Percentiles rank a stretch among this genome's conserved stretches.
These are phyloP conservation scores for Hymenoscyphus scutula DNA, from an alignment of 2,329 filamentous ascomycete genomes.

Conservation along the genomic window DNA sequence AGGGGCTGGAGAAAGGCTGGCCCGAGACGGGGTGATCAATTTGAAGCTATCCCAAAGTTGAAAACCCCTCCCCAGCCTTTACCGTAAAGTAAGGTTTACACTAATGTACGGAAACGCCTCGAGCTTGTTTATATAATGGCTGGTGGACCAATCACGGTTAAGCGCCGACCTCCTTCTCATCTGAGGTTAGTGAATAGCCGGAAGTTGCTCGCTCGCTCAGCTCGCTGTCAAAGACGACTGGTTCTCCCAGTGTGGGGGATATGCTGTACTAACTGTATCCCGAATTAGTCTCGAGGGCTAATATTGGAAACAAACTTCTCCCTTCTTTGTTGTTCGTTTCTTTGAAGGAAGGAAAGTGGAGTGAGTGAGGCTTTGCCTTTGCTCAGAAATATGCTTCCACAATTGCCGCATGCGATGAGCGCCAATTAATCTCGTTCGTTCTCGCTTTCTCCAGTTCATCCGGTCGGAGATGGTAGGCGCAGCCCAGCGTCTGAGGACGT, in stretches of 20 bases:
- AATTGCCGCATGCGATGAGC: background rate
- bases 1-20: background rate
- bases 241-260: too few species aligned
- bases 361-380: too few species aligned
- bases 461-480: background rate
- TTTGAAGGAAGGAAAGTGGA: too few species aligned
- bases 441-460: background rate
- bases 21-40: background rate
- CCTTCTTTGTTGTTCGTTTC: too few species aligned
- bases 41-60: background rate
- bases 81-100: background rate
- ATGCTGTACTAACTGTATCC: constrained; percentile 11
- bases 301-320: background rate
- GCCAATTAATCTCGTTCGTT: background rate
- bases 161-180: constrained; percentile 25
- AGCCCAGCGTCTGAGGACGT: background rate
- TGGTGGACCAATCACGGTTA: constrained; percentile 24
- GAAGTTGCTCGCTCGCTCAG: too few species aligned
- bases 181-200: constrained; percentile 10
- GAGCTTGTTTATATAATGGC: constrained; percentile 5
- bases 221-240: constrained; percentile 9
- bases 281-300: constrained; percentile 19
- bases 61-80: background rate
- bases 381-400: too few species aligned
- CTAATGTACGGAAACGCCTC: constrained; percentile 16